Evolutionary conservation across 495 filamentous ascomycete genomes (phyloP).

Genomic region (Bacidia gigantensis): DNA sequence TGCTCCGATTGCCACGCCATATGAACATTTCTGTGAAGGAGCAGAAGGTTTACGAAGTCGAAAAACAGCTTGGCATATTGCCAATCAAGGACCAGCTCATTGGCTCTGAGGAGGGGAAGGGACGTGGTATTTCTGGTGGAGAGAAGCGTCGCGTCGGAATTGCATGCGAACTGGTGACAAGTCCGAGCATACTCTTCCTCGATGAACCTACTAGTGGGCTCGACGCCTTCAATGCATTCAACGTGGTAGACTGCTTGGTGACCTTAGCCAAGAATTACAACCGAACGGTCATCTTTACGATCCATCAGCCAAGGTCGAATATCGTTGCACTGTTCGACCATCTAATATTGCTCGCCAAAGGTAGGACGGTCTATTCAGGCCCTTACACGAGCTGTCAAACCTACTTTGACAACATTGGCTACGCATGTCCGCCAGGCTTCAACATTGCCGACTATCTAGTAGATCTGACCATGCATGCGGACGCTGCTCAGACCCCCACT

Average conservation of each 20-base stretch:
- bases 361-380: slow-evolving; percentile 84
- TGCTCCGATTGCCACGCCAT: slow-evolving; percentile 76
- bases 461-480: slow-evolving; percentile 93
- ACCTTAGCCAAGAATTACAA: slow-evolving; percentile 92
- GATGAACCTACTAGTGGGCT: slow-evolving; percentile 95
- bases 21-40: slow-evolving; percentile 81
- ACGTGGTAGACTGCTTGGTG: slow-evolving; percentile 91
- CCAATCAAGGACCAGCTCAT: slow-evolving; percentile 88
- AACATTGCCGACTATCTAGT: slow-evolving; percentile 98
- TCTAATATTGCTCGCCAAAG: slow-evolving; percentile 76
- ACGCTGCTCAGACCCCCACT: slow-evolving; percentile 38
- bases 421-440: slow-evolving; percentile 86
- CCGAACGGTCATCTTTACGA: slow-evolving; percentile 93
- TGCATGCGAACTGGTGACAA: slow-evolving; percentile 94
- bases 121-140: slow-evolving; percentile 89
- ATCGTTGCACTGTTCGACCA: slow-evolving; percentile 98
- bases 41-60: slow-evolving; percentile 79
- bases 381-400: slow-evolving; percentile 77
- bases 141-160: slow-evolving; percentile 95
- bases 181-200: slow-evolving; percentile 90
- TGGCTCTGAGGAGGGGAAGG: slow-evolving; percentile 92
- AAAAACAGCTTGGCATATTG: slow-evolving; percentile 85
- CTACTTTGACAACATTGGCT: slow-evolving; percentile 86
- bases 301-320: slow-evolving; percentile 98
- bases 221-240: slow-evolving; percentile 93